Evolutionary conservation across 2,329 filamentous ascomycete species (phyloP).

Genomic region (Monilinia fructigena): DNA sequence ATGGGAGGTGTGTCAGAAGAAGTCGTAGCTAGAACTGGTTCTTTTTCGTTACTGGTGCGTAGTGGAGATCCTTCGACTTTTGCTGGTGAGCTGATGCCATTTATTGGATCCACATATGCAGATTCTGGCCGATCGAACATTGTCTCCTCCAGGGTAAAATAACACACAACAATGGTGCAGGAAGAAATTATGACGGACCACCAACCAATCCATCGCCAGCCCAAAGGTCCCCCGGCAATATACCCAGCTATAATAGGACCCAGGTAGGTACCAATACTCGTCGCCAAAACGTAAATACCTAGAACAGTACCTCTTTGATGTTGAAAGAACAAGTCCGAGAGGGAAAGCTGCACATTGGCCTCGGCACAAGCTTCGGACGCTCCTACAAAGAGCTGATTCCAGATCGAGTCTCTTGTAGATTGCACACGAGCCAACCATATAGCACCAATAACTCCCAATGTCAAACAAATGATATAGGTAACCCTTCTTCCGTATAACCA

Average conservation of each 20-base stretch:
- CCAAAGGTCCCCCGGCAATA: slow-evolving; percentile 48
- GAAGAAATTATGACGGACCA: slow-evolving; percentile 51
- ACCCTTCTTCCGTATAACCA: slow-evolving; percentile 55
- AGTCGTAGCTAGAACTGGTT: slow-evolving; percentile 19
- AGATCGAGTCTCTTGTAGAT: slow-evolving; percentile 49
- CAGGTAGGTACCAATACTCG: slow-evolving; percentile 55
- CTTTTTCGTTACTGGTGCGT: slow-evolving; percentile 25
- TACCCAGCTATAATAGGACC: slow-evolving; percentile 54
- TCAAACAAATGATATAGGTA: slow-evolving; percentile 53
- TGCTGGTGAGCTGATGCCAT: slow-evolving; percentile 27
- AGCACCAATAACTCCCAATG: slow-evolving; percentile 50
- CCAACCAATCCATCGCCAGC: slow-evolving; percentile 57
- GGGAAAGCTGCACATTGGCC: slow-evolving; percentile 55
- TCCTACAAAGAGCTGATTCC: slow-evolving; percentile 57
- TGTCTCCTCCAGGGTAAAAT: slow-evolving; percentile 55
- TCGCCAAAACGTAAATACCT: slow-evolving; percentile 55
- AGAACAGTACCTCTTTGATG: slow-evolving; percentile 55
- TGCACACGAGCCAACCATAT: slow-evolving; percentile 53
- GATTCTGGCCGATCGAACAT: slow-evolving; percentile 45
- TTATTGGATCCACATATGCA: slow-evolving; percentile 39
- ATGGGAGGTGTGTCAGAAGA: slow-evolving; percentile 23
- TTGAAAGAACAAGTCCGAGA: slow-evolving; percentile 58
- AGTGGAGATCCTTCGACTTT: background rate
- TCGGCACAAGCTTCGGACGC: slow-evolving; percentile 57
- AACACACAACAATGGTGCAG: slow-evolving; percentile 48